Evolutionary conservation across 2,329 filamentous ascomycete species (phyloP).

Genomic region (Laburnicola sp.): DNA sequence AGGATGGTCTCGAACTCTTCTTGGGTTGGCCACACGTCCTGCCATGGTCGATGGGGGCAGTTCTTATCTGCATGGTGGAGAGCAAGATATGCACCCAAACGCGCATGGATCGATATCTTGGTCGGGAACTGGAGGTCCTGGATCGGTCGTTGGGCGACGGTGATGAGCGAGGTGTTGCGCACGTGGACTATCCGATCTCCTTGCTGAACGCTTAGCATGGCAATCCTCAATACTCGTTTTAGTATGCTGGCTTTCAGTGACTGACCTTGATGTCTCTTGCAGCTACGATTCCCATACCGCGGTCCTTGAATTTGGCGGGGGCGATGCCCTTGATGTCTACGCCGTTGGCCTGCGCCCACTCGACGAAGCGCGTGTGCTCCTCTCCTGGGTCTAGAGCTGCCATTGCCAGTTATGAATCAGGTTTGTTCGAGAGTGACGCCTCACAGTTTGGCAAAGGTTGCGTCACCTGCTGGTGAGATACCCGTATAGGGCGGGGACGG

Average conservation of each 20-base stretch:
- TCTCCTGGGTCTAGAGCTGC: conserved; percentile 41
- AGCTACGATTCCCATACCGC: conserved; percentile 78
- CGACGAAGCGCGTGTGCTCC: conserved; percentile 60
- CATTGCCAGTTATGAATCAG: too few relatives aligned
- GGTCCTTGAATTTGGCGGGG: conserved; percentile 67
- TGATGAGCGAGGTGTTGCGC: conserved; percentile 65
- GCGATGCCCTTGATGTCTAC: conserved; percentile 69
- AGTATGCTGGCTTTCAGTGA: conserved; percentile 11
- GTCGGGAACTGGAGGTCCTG: conserved; percentile 54
- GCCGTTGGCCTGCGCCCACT: conserved; percentile 69
- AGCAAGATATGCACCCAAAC: conserved; percentile 70
- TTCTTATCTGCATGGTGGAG: conserved; percentile 51
- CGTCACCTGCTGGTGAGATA: too few relatives aligned
- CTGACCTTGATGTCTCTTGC: conserved; percentile 66
- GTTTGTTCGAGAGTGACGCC: too few relatives aligned
- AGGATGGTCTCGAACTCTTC: conserved; percentile 62
- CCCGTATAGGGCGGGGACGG: too few relatives aligned
- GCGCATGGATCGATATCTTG: conserved; percentile 67
- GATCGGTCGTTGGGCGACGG: conserved; percentile 60
- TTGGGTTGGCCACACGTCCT: conserved; percentile 66
- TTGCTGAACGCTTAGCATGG: conserved; percentile 45
- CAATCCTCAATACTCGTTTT: neutral
- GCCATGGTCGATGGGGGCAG: conserved; percentile 59
- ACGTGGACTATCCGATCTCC: conserved; percentile 67
- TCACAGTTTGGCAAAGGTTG: too few relatives aligned